Evolutionary conservation across 1,139 yeast genomes (phyloP).

Genomic region (Protomyces pachydermus): DNA sequence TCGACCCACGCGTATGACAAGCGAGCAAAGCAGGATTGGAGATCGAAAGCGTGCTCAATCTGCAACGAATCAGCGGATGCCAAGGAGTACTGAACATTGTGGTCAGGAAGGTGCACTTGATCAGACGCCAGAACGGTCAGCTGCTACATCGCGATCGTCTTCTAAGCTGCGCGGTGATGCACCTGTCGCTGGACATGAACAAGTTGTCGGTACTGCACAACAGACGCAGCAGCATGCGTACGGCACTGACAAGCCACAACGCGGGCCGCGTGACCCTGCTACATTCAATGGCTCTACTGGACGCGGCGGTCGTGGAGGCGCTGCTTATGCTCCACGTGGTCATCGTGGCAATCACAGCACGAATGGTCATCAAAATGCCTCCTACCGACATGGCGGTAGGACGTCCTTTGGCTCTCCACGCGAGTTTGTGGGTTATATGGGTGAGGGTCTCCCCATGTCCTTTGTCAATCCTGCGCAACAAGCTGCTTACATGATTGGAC

Average conservation of each 20-base stretch:
- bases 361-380: background rate
- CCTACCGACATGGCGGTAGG: background rate
- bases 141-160: background rate
- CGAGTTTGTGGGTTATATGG: background rate
- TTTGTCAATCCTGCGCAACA: conserved; percentile 22
- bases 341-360: conserved; percentile 12
- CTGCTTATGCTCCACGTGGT: conserved; percentile 10
- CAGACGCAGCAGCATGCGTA: background rate
- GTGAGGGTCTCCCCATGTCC: background rate
- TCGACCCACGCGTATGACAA: background rate
- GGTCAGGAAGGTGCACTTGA: background rate
- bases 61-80: background rate
- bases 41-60: background rate
- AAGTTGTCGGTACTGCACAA: background rate
- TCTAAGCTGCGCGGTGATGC: background rate
- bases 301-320: conserved; percentile 4
- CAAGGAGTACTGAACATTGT: background rate
- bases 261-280: background rate
- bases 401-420: background rate
- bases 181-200: background rate
- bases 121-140: background rate
- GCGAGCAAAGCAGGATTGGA: background rate
- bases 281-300: background rate
- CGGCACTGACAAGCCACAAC: background rate
- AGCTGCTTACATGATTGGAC: background rate